These are phyloP conservation scores for Solanum neorickii DNA, from an alignment of 257 asterid species.

Conservation along the genomic window DNA sequence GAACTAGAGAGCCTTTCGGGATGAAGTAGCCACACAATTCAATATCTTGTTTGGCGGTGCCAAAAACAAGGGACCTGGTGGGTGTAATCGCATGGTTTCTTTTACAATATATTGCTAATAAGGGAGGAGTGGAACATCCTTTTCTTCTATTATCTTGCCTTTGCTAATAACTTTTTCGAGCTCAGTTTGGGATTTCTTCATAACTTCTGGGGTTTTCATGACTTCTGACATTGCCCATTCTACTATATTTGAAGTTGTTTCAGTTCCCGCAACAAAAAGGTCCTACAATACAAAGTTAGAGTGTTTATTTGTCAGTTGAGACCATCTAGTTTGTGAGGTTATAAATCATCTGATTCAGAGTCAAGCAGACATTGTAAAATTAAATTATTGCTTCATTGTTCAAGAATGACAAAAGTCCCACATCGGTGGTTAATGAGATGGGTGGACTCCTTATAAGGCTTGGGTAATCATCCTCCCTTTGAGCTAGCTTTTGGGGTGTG, in stretches of 20 bases:
- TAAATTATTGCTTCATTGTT: background rate
- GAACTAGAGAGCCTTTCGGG: background rate
- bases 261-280: background rate
- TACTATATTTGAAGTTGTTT: background rate
- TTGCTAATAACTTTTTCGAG: background rate
- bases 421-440: too few relatives aligned
- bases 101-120: background rate
- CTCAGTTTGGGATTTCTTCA: background rate
- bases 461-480: too few relatives aligned
- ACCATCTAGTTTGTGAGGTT: too few relatives aligned
- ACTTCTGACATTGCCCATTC: constrained; percentile 11
- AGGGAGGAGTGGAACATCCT: background rate
- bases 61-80: background rate
- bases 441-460: too few relatives aligned
- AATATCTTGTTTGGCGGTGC: background rate
- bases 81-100: background rate
- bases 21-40: background rate
- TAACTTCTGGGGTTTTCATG: background rate
- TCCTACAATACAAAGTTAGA: background rate
- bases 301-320: background rate
- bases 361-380: too few relatives aligned
- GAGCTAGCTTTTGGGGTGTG: too few relatives aligned
- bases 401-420: too few relatives aligned
- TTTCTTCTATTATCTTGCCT: background rate
- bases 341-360: background rate